Conservation (phyloP, 257 asterid genomes). For the Cruciata laevipes region DNA sequence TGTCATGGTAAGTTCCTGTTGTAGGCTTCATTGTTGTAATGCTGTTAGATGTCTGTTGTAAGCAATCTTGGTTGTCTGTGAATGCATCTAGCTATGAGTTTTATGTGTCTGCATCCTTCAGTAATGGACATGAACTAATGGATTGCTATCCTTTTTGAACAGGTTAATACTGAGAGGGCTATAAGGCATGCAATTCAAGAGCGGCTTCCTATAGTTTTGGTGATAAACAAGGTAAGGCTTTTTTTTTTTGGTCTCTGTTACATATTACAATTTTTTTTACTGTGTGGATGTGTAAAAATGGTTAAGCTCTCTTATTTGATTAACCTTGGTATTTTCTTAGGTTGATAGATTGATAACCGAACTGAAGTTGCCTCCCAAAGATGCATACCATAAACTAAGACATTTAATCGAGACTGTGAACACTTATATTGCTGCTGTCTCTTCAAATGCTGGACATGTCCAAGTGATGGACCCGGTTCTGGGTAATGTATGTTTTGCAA, state of each 20-base stretch:
- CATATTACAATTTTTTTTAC: constrained; percentile 3
- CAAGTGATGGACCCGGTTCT: constrained; percentile 75
- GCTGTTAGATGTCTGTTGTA: neutral
- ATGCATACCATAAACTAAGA: constrained; percentile 88
- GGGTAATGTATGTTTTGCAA: constrained; percentile 95
- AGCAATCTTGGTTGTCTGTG: neutral
- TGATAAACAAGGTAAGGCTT: constrained; percentile 67
- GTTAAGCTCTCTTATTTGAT: neutral
- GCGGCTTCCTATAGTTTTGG: constrained; percentile 77
- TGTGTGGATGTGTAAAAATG: constrained; percentile 1
- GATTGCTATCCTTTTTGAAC: constrained; percentile 15
- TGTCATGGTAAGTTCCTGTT: constrained; percentile 57
- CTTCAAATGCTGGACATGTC: constrained; percentile 87
- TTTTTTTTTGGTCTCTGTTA: neutral
- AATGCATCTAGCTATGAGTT: neutral
- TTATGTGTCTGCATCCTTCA: neutral
- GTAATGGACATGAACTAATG: neutral
- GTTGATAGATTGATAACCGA: constrained; percentile 90
- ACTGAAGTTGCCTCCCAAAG: constrained; percentile 92
- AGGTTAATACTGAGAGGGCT: constrained; percentile 94
- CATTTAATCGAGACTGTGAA: constrained; percentile 85
- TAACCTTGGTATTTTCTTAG: constrained; percentile 28
- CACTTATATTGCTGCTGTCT: constrained; percentile 70
- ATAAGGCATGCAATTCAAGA: constrained; percentile 89
- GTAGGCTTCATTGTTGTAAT: neutral